Evolutionary conservation across 371 early-diverging fungal genomes (phyloP).

Genomic region (Amoeboradix gromovi): DNA sequence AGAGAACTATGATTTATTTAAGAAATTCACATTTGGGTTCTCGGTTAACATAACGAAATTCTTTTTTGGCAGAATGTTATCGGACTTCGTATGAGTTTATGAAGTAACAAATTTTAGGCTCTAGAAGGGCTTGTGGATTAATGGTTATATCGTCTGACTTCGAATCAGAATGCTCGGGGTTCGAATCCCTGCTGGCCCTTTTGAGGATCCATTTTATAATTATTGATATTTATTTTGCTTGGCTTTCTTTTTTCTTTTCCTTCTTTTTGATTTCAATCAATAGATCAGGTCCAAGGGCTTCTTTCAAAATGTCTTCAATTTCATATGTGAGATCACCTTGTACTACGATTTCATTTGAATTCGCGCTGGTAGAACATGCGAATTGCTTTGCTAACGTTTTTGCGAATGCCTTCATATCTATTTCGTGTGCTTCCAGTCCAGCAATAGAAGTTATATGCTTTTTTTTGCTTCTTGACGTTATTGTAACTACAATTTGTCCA

Average conservation of each 20-base stretch:
- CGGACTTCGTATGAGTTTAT: neutral
- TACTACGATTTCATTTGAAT: neutral
- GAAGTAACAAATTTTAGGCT: neutral
- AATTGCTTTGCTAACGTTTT: neutral
- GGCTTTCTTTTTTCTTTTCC: neutral
- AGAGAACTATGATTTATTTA: too few species aligned
- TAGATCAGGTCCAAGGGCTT: neutral
- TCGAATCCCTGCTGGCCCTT: neutral
- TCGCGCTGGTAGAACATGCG: neutral
- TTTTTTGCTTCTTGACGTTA: neutral
- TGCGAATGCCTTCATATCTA: neutral
- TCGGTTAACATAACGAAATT: neutral
- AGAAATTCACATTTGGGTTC: too few species aligned
- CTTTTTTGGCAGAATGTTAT: neutral
- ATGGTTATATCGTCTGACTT: conserved; percentile 1
- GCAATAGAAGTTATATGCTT: neutral
- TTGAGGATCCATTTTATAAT: neutral
- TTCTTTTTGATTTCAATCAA: neutral
- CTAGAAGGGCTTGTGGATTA: neutral
- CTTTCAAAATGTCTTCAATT: neutral
- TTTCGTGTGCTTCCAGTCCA: neutral
- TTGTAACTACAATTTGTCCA: neutral
- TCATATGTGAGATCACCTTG: neutral
- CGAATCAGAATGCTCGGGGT: conserved; percentile 1
- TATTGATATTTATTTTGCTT: neutral